These are phyloP conservation scores for Helicosporidium sp. DNA, from an alignment of 139 green algal genomes.

Conservation along the genomic window DNA sequence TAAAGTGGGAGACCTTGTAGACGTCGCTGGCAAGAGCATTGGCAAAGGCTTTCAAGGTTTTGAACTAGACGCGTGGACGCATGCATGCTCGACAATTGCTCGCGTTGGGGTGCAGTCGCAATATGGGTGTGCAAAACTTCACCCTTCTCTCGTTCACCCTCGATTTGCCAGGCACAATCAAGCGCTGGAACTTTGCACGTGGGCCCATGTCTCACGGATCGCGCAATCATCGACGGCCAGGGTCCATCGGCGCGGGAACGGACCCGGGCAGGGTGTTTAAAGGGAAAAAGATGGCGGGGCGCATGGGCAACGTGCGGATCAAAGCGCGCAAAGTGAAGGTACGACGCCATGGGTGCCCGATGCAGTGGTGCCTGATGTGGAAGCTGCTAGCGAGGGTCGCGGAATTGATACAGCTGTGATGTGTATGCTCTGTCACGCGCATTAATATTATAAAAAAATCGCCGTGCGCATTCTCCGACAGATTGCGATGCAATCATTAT, in stretches of 20 bases:
- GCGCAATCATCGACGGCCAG: conserved; percentile 87
- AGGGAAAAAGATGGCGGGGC: conserved; percentile 81
- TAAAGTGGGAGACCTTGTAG: conserved; percentile 75
- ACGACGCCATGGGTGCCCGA: not conserved
- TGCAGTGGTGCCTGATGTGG: not conserved
- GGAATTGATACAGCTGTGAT: not conserved
- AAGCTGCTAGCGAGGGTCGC: not conserved
- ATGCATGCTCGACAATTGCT: no score
- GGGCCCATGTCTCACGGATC: conserved; percentile 93
- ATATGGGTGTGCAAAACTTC: no score
- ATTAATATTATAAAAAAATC: not conserved
- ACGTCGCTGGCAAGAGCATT: conserved; percentile 72
- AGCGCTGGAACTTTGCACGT: conserved; percentile 76
- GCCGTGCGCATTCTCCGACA: no score
- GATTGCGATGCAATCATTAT: no score
- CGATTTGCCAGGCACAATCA: conserved; percentile 62
- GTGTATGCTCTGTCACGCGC: not conserved
- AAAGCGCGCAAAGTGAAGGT: conserved; percentile 70
- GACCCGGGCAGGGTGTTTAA: conserved; percentile 80
- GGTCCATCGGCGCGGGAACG: conserved; percentile 72
- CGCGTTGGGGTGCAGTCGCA: no score
- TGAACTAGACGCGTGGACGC: no score
- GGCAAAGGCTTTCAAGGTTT: conserved; percentile 87
- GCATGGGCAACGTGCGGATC: conserved; percentile 66
- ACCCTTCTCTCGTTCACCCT: not conserved